Evolutionary conservation across 495 filamentous ascomycete species (phyloP), one percentile per base, ranked within the genome.

Genomic region (Hyaloscypha hepaticicola): DNA sequence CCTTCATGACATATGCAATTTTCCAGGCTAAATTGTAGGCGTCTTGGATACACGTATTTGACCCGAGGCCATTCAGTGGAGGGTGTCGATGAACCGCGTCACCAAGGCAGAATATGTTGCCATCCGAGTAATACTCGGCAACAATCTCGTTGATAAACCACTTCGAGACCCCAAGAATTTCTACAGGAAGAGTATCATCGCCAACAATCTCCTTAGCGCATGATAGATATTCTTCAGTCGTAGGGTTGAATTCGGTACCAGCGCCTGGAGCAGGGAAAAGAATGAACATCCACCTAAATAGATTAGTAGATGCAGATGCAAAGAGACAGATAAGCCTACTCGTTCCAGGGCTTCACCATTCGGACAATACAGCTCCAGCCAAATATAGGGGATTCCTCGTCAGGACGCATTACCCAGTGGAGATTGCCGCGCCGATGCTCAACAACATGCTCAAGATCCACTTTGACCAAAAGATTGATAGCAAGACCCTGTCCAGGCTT

Each of bases 21-120:
- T 86, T 86, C 82, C 82, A 86, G 11, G 82, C 82, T 12, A 85
- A 68, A 57, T 85, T 85, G 64, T 77, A 83, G 0, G 81, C 78
- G 65, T 85, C 83, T 73, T 83, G 80, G 6, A 84, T 76, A 64
- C 81, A 83, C 19, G 80, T 83, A 57, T 85, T 85, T 21, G 74
- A 77, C 12, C 82, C 83, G 2, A 83, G 77, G 0, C 80, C 81
- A 62, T 82, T 80, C 1, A 77, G 69, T 8, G 81, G 81, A 0
- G 82, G 80, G 61, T 85, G 83, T 0, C 80, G 76, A 62, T 84
- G 82, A 5, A 79, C 77, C 0, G 80, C 80, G 68, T 83, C 83
- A 21, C 82, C 81, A 14, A 85, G 71, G 58, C 80, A 81, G 67
- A 82, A 84, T 57, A 69, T 64, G 27, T 60, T 62, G 9, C 64